Evolutionary conservation across 257 asterid species (phyloP), one percentile per base, ranked within the genome.

Genomic region (Plantago major): DNA sequence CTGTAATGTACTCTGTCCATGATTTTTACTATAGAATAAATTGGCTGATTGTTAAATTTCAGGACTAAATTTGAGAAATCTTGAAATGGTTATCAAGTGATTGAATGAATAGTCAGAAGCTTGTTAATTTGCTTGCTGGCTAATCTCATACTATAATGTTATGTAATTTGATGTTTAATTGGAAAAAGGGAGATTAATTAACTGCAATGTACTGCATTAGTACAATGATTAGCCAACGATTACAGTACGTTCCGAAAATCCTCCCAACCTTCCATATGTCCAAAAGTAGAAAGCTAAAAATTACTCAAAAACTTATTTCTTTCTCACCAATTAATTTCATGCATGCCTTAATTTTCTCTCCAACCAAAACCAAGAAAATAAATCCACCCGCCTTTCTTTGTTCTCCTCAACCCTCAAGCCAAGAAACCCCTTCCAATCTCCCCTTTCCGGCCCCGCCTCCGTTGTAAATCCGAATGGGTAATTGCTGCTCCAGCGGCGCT

Each of bases 401-500:
- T 22, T 22, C 1, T 22, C 40, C 40, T 7, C 40, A 4, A 7
- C 8, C 40, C 40, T 37, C 18, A 53, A 37, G 42, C 58, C 58
- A 26, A 53, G 58, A 53, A 53, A 53, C 58, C 58, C 58, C 58
- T 28, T 53, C 57, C 40, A 19, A 22, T 18, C 1, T 52, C 57
- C 26, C 57, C 57, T 1, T 52, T 52, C 58, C 58, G 58, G 58
- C 57, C 51, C 14, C 42, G 42, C 14, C 7, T 53, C 10, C 28
- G 28, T 0, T 9, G 42, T 11, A 2, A 26, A 52, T 26, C 58
- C 13, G 0, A 55, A 81, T 84, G 90, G 95, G 95, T 62, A 78
- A 64, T 70, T 87, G 90, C 68, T 87, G 88, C 72, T 80, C 93
- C 74, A 67, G 71, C 69, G 64, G 78, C 71, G 15, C 26, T 16